Evolutionary conservation across 1,139 yeast species (phyloP).

Genomic region (Komagataea norvegica): DNA sequence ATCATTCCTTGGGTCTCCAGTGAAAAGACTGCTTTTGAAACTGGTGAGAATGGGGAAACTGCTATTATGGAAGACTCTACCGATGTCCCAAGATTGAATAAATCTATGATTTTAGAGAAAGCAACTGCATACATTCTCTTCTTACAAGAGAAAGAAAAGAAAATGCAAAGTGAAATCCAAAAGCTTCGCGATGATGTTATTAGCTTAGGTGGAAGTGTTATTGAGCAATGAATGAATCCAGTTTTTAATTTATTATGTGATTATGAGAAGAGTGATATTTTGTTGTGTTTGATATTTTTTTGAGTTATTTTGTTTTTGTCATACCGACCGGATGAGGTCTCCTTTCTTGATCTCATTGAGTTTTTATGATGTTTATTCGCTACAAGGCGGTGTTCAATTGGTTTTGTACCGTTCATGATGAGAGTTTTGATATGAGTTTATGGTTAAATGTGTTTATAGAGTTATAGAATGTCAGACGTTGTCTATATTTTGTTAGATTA

Average conservation of each 20-base stretch:
- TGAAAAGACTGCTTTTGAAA: conserved; percentile 50
- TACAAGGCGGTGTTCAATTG: neutral
- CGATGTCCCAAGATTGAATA: conserved; percentile 43
- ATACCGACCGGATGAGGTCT: neutral
- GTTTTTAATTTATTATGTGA: neutral
- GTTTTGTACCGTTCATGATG: neutral
- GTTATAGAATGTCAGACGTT: conserved; percentile 1
- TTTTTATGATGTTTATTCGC: neutral
- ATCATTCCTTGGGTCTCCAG: conserved; percentile 60
- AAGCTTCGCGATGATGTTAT: conserved; percentile 22
- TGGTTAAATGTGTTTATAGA: conserved; percentile 6
- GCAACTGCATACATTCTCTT: conserved; percentile 57
- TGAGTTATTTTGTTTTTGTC: neutral
- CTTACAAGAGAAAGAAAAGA: conserved; percentile 43
- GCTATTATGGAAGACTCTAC: conserved; percentile 21
- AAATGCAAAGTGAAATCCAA: conserved; percentile 31
- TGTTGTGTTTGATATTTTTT: conserved; percentile 1
- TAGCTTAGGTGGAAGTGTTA: conserved; percentile 20
- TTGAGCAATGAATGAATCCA: neutral
- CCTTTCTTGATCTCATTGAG: neutral
- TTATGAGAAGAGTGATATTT: conserved; percentile 1
- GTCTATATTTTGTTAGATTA: too few species aligned
- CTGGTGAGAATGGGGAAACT: conserved; percentile 17
- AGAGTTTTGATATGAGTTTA: conserved; percentile 6
- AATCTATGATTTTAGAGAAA: conserved; percentile 60